phyloP scores from a whole-genome alignment of 495 filamentous ascomycete genomes.

The Penicillium bovifimosum region DNA sequence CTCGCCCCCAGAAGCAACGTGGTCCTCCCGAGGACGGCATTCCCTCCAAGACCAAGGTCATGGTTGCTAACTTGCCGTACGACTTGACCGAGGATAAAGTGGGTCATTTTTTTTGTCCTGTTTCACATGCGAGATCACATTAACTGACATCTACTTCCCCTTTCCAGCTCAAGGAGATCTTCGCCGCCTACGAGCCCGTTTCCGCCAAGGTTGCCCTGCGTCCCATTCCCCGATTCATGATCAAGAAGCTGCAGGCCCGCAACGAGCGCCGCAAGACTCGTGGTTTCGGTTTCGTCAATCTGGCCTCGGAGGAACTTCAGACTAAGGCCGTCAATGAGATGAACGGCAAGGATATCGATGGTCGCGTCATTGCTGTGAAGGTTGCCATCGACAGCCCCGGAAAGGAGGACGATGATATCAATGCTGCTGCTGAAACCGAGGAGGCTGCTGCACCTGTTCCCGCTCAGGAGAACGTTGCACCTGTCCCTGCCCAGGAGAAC shows the following conservation, averaged over 20 bases:
- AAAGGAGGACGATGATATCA: constrained; percentile 91
- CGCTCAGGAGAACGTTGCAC: constrained; percentile 33
- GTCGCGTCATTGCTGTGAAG: constrained; percentile 99
- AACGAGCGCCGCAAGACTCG: constrained; percentile 98
- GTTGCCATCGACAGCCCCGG: constrained; percentile 98
- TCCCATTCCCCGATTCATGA: constrained; percentile 98
- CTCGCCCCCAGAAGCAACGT: constrained; percentile 60
- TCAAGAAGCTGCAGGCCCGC: constrained; percentile 97
- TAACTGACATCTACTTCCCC: constrained; percentile 13
- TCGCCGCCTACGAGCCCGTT: constrained; percentile 77
- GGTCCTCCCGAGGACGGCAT: constrained; percentile 97
- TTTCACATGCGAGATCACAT: neutral
- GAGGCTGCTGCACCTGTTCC: constrained; percentile 35
- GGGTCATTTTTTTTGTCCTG: constrained; percentile 15
- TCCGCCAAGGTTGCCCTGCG: constrained; percentile 98
- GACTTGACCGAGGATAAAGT: constrained; percentile 97
- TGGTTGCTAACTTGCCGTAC: constrained; percentile 98
- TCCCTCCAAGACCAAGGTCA: constrained; percentile 98
- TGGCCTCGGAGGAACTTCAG: constrained; percentile 91
- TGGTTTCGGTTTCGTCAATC: constrained; percentile 96
- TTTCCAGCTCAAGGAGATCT: constrained; percentile 88
- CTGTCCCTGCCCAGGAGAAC: constrained; percentile 26
- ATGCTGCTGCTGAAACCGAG: constrained; percentile 53
- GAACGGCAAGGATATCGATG: constrained; percentile 98
- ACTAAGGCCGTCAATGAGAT: constrained; percentile 95